These are phyloP conservation scores for Trichophyton equinum DNA, from an alignment of 2,329 filamentous ascomycete species.

Conservation along the genomic window DNA sequence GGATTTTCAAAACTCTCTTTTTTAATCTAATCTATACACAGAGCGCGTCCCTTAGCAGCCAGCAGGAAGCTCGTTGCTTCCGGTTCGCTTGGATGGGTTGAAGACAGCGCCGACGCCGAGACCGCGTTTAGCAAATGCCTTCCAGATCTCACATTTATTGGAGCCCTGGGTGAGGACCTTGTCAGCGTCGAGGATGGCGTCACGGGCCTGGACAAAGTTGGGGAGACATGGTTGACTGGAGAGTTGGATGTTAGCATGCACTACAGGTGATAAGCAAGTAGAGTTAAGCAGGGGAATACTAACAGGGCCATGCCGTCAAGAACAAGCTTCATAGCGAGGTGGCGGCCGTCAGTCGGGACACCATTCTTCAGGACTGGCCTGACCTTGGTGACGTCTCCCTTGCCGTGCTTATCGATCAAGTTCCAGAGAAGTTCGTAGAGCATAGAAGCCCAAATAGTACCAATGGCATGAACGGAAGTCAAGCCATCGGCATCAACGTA, in stretches of 20 bases:
- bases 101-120: constrained; percentile 3
- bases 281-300: neutral
- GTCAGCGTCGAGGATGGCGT: constrained; percentile 12
- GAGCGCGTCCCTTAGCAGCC: neutral
- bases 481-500: constrained; percentile 7
- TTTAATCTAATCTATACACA: too few relatives aligned
- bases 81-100: neutral
- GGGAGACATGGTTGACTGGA: constrained; percentile 9
- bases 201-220: constrained; percentile 12
- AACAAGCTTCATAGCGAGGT: constrained; percentile 11
- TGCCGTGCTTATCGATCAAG: constrained; percentile 12
- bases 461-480: constrained; percentile 8
- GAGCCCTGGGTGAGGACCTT: constrained; percentile 7
- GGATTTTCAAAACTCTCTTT: neutral
- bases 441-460: constrained; percentile 10
- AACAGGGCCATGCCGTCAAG: constrained; percentile 13
- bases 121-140: constrained; percentile 10
- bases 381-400: constrained; percentile 8
- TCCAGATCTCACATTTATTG: constrained; percentile 12
- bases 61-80: neutral
- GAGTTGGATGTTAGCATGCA: neutral
- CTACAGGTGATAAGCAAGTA: neutral
- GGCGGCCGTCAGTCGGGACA: constrained; percentile 10
- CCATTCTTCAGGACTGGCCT: constrained; percentile 3
- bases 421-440: constrained; percentile 12